Evolutionary conservation across 116 monocot species (phyloP).

Genomic region (Dioscorea cayenensis): DNA sequence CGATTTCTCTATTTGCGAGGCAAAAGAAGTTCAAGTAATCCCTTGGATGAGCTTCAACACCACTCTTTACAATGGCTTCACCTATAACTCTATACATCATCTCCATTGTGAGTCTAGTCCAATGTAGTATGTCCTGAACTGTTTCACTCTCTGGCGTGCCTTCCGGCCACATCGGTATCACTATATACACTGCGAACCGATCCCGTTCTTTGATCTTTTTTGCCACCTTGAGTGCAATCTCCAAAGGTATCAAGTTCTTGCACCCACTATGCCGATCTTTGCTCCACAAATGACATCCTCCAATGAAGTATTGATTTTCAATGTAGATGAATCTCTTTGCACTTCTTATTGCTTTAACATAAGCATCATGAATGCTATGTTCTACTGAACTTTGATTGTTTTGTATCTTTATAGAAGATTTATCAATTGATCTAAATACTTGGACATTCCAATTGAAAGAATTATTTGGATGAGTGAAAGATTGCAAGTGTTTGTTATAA

Average conservation of each 20-base stretch:
- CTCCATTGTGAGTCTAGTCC: slow-evolving; percentile 50
- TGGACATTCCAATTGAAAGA: slow-evolving; percentile 22
- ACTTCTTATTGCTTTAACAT: slow-evolving; percentile 42
- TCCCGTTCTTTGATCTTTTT: slow-evolving; percentile 45
- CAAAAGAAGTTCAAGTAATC: slow-evolving; percentile 67
- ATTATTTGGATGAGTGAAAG: background rate
- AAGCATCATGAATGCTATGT: slow-evolving; percentile 49
- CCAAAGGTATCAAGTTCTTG: slow-evolving; percentile 40
- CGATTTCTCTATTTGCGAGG: slow-evolving; percentile 40
- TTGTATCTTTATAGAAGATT: background rate
- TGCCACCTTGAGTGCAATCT: slow-evolving; percentile 62
- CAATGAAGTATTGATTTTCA: slow-evolving; percentile 60
- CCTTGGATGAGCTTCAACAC: slow-evolving; percentile 17
- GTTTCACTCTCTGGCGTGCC: slow-evolving; percentile 39
- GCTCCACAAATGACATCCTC: slow-evolving; percentile 42
- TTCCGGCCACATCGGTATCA: slow-evolving; percentile 78
- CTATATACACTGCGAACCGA: slow-evolving; percentile 47
- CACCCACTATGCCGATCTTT: slow-evolving; percentile 31
- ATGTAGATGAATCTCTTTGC: slow-evolving; percentile 51
- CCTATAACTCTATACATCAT: slow-evolving; percentile 51
- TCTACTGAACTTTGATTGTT: slow-evolving; percentile 7
- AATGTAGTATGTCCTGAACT: slow-evolving; percentile 54
- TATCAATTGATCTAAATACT: slow-evolving; percentile 53
- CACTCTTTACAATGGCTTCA: slow-evolving; percentile 17
- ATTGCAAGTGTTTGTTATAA: background rate